phyloP scores from a whole-genome alignment of 2,329 filamentous ascomycete species.

The Aureobasidium sp. region DNA sequence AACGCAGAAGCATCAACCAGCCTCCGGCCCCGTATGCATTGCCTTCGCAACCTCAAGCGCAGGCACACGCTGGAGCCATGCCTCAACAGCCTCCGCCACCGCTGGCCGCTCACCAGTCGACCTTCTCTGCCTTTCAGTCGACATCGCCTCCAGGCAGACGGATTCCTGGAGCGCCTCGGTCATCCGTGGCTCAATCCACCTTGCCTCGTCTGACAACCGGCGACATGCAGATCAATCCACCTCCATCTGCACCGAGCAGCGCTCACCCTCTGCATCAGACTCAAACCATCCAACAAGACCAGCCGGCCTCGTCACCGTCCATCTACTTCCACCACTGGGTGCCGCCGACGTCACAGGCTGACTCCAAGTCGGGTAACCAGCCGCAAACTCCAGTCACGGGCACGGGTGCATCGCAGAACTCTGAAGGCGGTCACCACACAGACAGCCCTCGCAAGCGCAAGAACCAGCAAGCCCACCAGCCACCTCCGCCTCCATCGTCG shows the following conservation, averaged over 20 bases:
- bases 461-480: slow-evolving; percentile 47
- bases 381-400: slow-evolving; percentile 64
- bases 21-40: slow-evolving; percentile 20
- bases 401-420: slow-evolving; percentile 43
- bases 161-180: slow-evolving; percentile 26
- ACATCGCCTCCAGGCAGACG: slow-evolving; percentile 19
- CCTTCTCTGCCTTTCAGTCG: slow-evolving; percentile 32
- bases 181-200: slow-evolving; percentile 36
- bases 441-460: slow-evolving; percentile 83
- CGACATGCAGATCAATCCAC: slow-evolving; percentile 42
- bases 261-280: slow-evolving; percentile 36
- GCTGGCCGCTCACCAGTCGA: slow-evolving; percentile 25
- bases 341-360: slow-evolving; percentile 60
- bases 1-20: slow-evolving; percentile 34
- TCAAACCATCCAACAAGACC: slow-evolving; percentile 50
- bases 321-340: slow-evolving; percentile 94
- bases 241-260: slow-evolving; percentile 31
- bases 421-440: slow-evolving; percentile 49
- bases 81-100: slow-evolving; percentile 23
- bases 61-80: background rate
- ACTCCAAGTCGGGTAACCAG: slow-evolving; percentile 46
- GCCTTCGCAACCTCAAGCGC: slow-evolving; percentile 19
- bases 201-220: slow-evolving; percentile 44
- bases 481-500: slow-evolving; percentile 42
- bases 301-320: slow-evolving; percentile 58